Conservation (phyloP, 257 asterid species). For the Scutellaria baicalensis region DNA sequence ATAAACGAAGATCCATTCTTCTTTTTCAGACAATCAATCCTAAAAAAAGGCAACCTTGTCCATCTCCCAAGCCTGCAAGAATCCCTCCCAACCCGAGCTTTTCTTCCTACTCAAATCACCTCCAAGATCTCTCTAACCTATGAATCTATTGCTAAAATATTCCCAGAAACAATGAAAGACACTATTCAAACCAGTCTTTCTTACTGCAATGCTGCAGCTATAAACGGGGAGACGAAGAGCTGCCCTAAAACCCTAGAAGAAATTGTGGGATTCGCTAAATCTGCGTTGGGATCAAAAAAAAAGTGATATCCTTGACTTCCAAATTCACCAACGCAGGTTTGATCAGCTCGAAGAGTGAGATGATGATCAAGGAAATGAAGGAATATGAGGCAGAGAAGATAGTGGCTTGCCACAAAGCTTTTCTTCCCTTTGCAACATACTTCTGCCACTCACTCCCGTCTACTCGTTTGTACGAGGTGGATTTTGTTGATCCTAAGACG, state of each 20-base stretch:
- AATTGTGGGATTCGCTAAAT: constrained; percentile 28
- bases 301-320: constrained; percentile 16
- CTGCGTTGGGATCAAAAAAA: constrained; percentile 3
- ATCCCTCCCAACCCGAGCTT: constrained; percentile 25
- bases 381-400: background rate
- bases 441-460: constrained; percentile 37
- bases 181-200: constrained; percentile 12
- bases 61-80: constrained; percentile 27
- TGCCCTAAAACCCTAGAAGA: constrained; percentile 36
- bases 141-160: background rate
- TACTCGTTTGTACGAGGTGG: constrained; percentile 20
- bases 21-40: constrained; percentile 26
- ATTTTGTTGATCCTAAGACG: constrained; percentile 16
- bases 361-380: constrained; percentile 7
- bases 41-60: constrained; percentile 21
- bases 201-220: constrained; percentile 17
- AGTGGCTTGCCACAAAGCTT: constrained; percentile 36
- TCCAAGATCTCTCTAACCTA: constrained; percentile 9
- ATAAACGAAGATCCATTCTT: constrained; percentile 19
- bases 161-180: constrained; percentile 22
- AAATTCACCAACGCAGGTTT: background rate
- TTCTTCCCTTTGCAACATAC: constrained; percentile 35
- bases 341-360: background rate
- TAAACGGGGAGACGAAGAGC: constrained; percentile 28
- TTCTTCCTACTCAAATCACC: constrained; percentile 34